Evolutionary conservation across 164 flowering plant genomes (phyloP), one percentile per base, ranked within the genome.

Genomic region (Protea cynaroides): DNA sequence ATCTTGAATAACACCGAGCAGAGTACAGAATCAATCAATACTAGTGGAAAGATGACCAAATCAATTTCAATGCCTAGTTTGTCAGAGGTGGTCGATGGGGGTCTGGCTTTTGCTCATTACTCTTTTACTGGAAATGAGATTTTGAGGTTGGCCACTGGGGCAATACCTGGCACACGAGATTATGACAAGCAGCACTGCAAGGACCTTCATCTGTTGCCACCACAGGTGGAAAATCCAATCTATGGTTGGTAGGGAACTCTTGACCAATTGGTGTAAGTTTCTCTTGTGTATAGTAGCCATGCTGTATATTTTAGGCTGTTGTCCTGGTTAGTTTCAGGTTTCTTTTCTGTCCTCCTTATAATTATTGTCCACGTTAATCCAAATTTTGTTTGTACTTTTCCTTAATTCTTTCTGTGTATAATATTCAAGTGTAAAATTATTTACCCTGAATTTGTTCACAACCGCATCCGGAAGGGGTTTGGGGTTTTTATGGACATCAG

Each of bases 121-220:
- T 84, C 87, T 67, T 71, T 89, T n/a, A 94, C 96, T 0, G 99
- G 99, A 40, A 94, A 77, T 70, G 97, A 91, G 69, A 53, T 89
- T 54, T 77, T 94, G 25, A 75, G 99, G 74, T 67, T 84, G 63
- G 84, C 87, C 38, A 88, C 93, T 8, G 99, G 99, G 36, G 97
- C 95, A 14, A 88, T 81, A 50, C 97, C 99, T 1, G 86, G 87
- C 37, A 83, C 96, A 22, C 77, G 84, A 52, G 83, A 86, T 68
- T 94, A 89, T 61, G 83, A 78, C 72, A 80, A 81, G 80, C 90
- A 94, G 74, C 97, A 94, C 57, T 79, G 89, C 64, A 77, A 83
- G 68, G 98, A 94, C 77, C 76, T 91, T 47, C 72, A 81, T 76
- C 90, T 94, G 63, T 72, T 85, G 78, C 99, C 99, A 25, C 96